Evolutionary conservation across 345 rosid species (phyloP).

Genomic region (Sonneratia caseolaris): DNA sequence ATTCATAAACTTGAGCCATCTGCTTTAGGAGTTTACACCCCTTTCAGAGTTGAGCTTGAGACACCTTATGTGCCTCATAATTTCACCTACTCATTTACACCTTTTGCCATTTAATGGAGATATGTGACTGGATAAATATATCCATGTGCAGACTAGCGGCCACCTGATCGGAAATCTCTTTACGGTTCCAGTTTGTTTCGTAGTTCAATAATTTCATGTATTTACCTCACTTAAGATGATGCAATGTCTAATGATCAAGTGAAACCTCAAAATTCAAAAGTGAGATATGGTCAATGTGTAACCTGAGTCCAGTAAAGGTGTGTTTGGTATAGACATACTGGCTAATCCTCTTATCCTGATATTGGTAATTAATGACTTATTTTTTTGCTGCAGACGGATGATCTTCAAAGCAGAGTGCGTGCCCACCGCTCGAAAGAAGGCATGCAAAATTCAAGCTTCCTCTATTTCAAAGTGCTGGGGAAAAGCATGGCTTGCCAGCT

Average conservation of each 20-base stretch:
- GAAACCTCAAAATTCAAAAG: neutral
- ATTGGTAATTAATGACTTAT: neutral
- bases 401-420: conserved; percentile 74
- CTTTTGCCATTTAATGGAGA: too few relatives aligned
- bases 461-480: conserved; percentile 72
- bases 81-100: too few relatives aligned
- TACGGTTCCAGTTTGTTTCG: neutral
- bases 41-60: neutral
- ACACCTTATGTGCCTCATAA: too few relatives aligned
- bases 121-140: too few relatives aligned
- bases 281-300: neutral
- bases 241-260: neutral
- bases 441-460: conserved; percentile 55
- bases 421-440: conserved; percentile 64
- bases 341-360: neutral
- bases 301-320: neutral
- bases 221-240: neutral
- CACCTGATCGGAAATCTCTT: neutral
- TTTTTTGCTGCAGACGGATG: conserved; percentile 51
- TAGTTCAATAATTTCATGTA: neutral
- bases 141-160: neutral
- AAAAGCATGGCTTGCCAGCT: conserved; percentile 89
- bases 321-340: neutral
- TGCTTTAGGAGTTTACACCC: neutral
- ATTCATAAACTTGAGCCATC: neutral